Conservation (phyloP, 2,329 filamentous ascomycete genomes). For the Diaporthe sp. region DNA sequence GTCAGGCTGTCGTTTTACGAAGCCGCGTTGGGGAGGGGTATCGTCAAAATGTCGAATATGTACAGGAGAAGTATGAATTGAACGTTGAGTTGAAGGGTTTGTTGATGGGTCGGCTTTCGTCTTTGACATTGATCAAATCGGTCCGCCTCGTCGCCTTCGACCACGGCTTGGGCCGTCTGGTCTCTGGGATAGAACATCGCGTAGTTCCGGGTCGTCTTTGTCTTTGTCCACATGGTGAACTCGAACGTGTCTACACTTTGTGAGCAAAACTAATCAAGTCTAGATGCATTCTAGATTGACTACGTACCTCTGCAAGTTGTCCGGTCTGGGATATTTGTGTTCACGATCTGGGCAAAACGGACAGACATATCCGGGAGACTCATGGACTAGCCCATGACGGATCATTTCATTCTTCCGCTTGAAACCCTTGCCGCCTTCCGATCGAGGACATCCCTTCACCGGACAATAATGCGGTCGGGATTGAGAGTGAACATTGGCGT, state of each 20-base stretch:
- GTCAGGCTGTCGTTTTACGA: slow-evolving; percentile 12
- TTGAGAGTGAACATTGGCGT: slow-evolving; percentile 79
- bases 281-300: slow-evolving; percentile 36
- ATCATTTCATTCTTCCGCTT: slow-evolving; percentile 84
- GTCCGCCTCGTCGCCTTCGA: slow-evolving; percentile 75
- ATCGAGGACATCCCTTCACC: slow-evolving; percentile 73
- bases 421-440: slow-evolving; percentile 76
- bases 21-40: slow-evolving; percentile 31
- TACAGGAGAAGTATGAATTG: slow-evolving; percentile 31
- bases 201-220: slow-evolving; percentile 85
- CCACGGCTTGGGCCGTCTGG: slow-evolving; percentile 88
- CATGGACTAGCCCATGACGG: slow-evolving; percentile 87
- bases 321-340: slow-evolving; percentile 93
- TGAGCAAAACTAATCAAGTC: slow-evolving; percentile 40
- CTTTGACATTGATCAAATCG: slow-evolving; percentile 44
- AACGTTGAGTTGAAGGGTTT: neutral
- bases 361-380: slow-evolving; percentile 94
- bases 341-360: slow-evolving; percentile 95
- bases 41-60: slow-evolving; percentile 39
- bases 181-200: slow-evolving; percentile 88
- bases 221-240: slow-evolving; percentile 93
- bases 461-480: slow-evolving; percentile 76
- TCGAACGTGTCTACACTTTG: slow-evolving; percentile 80
- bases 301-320: slow-evolving; percentile 91
- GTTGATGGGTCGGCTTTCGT: neutral